Evolutionary conservation across 2,329 filamentous ascomycete species (phyloP).

Genomic region (Metarhizium anisopliae): DNA sequence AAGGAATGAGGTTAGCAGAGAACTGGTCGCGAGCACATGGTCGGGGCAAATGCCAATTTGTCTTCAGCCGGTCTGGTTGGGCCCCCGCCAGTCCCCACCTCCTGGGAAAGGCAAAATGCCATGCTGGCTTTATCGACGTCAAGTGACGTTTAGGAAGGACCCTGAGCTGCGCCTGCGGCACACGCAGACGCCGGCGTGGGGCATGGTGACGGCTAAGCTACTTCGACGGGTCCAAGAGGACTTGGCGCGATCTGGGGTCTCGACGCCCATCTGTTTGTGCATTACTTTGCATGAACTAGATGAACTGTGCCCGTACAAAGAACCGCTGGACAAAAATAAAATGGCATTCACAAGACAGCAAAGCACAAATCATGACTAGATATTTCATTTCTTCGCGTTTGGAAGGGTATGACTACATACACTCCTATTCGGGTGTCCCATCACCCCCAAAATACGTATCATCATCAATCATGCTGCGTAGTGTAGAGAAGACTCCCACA

Average conservation of each 20-base stretch:
- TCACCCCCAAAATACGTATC: slow-evolving; percentile 9
- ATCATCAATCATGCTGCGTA: slow-evolving; percentile 14
- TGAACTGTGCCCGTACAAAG: not conserved
- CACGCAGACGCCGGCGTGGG: not conserved
- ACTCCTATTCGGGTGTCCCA: slow-evolving; percentile 13
- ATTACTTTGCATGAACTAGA: not conserved
- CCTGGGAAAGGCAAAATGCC: slow-evolving; percentile 1
- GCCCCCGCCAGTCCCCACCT: not conserved
- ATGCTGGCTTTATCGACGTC: slow-evolving; percentile 6
- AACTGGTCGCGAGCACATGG: not conserved
- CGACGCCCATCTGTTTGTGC: no score
- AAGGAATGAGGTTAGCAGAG: no score
- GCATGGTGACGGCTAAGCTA: no score
- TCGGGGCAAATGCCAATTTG: no score
- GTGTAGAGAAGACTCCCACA: slow-evolving; percentile 9
- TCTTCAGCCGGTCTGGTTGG: not conserved
- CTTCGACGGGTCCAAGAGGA: no score
- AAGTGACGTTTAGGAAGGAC: not conserved
- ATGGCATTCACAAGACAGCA: not conserved
- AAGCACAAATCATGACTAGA: not conserved
- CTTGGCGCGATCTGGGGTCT: no score
- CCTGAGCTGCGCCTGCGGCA: not conserved
- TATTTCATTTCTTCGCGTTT: slow-evolving; percentile 13
- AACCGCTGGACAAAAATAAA: not conserved
- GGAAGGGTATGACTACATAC: slow-evolving; percentile 14